Conservation (phyloP, 495 filamentous ascomycete species). For the Rhypophila decipiens region DNA sequence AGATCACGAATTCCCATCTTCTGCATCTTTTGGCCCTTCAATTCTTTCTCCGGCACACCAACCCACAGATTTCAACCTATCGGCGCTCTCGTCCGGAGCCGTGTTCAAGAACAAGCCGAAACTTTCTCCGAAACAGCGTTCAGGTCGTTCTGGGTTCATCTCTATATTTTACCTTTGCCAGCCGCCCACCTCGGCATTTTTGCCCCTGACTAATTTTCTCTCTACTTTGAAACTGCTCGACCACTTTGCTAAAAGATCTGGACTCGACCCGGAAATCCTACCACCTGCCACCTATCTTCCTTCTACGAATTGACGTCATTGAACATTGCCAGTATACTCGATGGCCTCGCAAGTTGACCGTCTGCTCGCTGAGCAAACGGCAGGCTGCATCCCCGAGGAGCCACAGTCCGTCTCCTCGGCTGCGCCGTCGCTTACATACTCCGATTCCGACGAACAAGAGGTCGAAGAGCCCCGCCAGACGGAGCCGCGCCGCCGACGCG, state of each 20-base stretch:
- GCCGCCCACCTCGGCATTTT: too few species aligned
- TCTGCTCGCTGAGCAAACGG: constrained; percentile 21
- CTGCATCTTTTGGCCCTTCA: not conserved
- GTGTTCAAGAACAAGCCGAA: too few species aligned
- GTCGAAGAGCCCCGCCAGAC: constrained; percentile 28
- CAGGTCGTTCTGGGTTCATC: too few species aligned
- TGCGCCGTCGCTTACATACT: constrained; percentile 46
- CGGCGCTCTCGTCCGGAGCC: not conserved
- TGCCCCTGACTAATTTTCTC: too few species aligned
- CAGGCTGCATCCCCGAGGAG: constrained; percentile 31
- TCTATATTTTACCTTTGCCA: too few species aligned
- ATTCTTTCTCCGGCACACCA: not conserved
- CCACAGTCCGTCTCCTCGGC: constrained; percentile 28
- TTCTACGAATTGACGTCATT: not conserved
- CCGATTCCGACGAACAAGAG: constrained; percentile 40
- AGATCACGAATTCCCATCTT: constrained; percentile 16
- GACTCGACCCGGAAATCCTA: not conserved
- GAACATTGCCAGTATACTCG: not conserved
- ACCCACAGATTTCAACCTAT: not conserved
- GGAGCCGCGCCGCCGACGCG: constrained; percentile 52
- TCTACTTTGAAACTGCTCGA: too few species aligned
- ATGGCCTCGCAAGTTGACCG: constrained; percentile 25
- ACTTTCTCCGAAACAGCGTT: too few species aligned
- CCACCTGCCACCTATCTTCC: not conserved
- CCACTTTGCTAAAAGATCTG: too few species aligned